Base-by-base conservation (phyloP, 768 basidiomycete genomes). In the Leccinum longicurvipes region DNA sequence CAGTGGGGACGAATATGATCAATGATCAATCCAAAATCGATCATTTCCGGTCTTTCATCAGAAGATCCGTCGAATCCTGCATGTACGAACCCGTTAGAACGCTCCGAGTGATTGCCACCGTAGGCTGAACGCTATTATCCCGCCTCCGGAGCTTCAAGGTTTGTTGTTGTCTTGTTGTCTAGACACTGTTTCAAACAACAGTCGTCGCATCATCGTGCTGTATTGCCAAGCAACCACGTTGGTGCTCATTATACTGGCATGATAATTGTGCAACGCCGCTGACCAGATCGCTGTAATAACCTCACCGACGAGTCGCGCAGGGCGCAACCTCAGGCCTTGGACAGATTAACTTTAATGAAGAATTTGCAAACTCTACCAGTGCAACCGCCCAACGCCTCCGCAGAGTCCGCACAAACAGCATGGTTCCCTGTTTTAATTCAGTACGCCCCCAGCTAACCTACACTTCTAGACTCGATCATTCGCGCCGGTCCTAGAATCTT, bases 31-130 rank as follows among this genome's bases (percentile, higher is more conserved):
- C n/a, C n/a, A n/a, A n/a, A n/a, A n/a, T n/a, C 56, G 62, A 28
- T n/a, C 34, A 36, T 36, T 31, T 2, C 28, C 45, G 42, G 36
- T 60, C 65, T 54, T 64, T 67, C 52, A 53, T 55, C 5, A 56
- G 15, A 42, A 47, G 17, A 51, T 9, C 5, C 6, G 25, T 23
- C 8, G 36, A 23, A 50, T 32, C 32, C 50, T 50, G 25, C 25
- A 12, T 55, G 17, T 19, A 14, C 6, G 27, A 47, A 23, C 21
- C 24, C 10, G 41, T 53, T 10, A 36, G 42, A 32, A 25, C n/a
- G 45, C 23, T 32, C 23, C 3, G 24, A 28, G 9, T 36, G 15
- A 19, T 28, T 23, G 36, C 42, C 31, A 11, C 39, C 17, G 6
- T 24, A 45, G 15, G 21, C 44, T 25, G 39, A 21, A 10, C 15